Evolutionary conservation across 495 filamentous ascomycete species (phyloP).

Genomic region (Penicillium turbatum): DNA sequence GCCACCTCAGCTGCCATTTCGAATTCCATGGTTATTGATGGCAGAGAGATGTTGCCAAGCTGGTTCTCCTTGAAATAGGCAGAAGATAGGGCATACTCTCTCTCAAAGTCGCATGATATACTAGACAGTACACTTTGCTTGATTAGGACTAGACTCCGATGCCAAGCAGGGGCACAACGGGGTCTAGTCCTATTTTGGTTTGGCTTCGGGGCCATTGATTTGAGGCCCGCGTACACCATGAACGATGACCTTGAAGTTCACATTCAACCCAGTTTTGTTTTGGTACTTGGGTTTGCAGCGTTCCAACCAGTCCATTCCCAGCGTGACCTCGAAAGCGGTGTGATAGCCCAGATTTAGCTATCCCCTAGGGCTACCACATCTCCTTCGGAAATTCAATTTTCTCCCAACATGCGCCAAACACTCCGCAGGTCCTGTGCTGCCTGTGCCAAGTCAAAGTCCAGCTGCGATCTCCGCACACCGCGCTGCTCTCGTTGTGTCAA

Average conservation of each 20-base stretch:
- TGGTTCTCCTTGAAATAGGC: background rate
- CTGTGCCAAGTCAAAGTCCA: constrained; percentile 47
- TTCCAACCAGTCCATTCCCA: background rate
- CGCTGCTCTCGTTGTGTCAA: constrained; percentile 48
- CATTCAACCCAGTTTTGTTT: background rate
- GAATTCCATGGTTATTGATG: background rate
- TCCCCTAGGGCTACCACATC: background rate
- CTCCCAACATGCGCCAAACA: constrained; percentile 38
- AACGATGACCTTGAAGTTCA: background rate
- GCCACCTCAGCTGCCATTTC: constrained; percentile 9
- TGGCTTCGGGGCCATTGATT: background rate
- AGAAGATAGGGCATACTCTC: background rate
- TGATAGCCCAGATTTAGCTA: background rate
- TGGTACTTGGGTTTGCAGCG: too few species aligned
- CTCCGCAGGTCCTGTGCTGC: constrained; percentile 48
- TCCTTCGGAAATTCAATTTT: background rate
- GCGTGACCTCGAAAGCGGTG: background rate
- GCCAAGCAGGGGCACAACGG: constrained; percentile 10
- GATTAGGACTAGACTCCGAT: constrained; percentile 29
- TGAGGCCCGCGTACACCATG: background rate
- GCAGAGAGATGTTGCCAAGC: background rate
- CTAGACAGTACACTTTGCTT: background rate
- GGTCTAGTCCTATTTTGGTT: constrained; percentile 22
- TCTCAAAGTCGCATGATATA: constrained; percentile 1
- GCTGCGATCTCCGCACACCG: constrained; percentile 46